Percentiles rank a stretch among this genome's conserved stretches.
These are phyloP conservation scores for Termitomyces sp. DNA, from an alignment of 768 basidiomycete species.

Conservation along the genomic window DNA sequence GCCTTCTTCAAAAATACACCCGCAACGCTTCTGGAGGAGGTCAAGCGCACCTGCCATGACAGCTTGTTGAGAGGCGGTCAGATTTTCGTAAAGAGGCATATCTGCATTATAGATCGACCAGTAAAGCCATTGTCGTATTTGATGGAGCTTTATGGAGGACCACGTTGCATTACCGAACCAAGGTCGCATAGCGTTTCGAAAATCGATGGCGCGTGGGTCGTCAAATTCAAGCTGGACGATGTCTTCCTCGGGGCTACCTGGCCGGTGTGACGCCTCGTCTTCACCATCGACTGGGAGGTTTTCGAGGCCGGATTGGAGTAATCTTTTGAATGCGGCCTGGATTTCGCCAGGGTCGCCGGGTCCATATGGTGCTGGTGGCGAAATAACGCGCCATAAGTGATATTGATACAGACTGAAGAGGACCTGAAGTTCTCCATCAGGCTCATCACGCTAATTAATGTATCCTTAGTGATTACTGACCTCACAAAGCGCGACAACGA, in stretches of 20 bases:
- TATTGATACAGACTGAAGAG: conserved; percentile 67
- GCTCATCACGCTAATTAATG: background rate
- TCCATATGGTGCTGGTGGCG: conserved; percentile 40
- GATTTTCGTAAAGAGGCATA: conserved; percentile 45
- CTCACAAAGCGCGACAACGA: conserved; percentile 56
- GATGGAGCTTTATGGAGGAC: conserved; percentile 60
- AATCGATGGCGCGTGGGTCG: conserved; percentile 73
- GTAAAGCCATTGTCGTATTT: conserved; percentile 74
- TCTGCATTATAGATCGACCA: conserved; percentile 79
- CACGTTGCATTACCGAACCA: conserved; percentile 80
- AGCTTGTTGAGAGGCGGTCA: conserved; percentile 42
- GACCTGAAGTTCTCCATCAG: conserved; percentile 36
- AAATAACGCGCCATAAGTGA: conserved; percentile 44
- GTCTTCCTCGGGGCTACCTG: conserved; percentile 59
- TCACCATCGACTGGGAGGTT: conserved; percentile 45
- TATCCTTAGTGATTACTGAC: conserved; percentile 30
- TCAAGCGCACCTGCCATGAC: conserved; percentile 60
- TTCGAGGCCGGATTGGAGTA: conserved; percentile 65
- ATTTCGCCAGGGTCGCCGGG: conserved; percentile 54
- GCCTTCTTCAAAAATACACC: conserved; percentile 59
- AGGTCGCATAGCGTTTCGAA: conserved; percentile 62
- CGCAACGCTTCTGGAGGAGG: conserved; percentile 69
- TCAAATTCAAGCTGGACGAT: conserved; percentile 53
- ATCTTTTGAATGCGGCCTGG: conserved; percentile 53
- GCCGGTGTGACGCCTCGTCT: conserved; percentile 55